Conservation (phyloP, 208 protist species). For the Leishmania aethiopica region DNA sequence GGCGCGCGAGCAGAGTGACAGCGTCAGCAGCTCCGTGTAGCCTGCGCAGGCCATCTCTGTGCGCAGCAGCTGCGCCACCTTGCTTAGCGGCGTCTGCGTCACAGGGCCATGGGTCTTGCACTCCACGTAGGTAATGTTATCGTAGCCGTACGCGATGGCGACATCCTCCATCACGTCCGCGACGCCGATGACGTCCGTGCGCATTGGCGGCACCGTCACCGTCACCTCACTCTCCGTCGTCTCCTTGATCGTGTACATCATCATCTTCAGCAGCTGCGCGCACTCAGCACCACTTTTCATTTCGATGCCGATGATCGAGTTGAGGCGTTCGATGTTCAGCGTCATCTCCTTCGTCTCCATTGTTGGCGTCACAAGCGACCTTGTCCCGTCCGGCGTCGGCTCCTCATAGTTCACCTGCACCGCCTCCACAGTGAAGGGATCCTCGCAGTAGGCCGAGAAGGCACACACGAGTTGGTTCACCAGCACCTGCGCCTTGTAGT, state of each 20-base stretch:
- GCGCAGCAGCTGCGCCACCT: conserved; percentile 93
- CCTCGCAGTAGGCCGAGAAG: conserved; percentile 95
- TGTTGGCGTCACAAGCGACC: conserved; percentile 64
- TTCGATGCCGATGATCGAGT: conserved; percentile 90
- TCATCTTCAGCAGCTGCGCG: conserved; percentile 84
- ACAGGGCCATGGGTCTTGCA: conserved; percentile 85
- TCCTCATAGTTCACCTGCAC: conserved; percentile 86
- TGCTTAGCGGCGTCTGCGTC: conserved; percentile 92
- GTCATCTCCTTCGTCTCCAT: conserved; percentile 57
- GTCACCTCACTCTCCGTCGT: conserved; percentile 59
- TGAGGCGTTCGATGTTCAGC: conserved; percentile 75
- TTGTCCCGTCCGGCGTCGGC: conserved; percentile 63
- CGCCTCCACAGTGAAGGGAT: conserved; percentile 90
- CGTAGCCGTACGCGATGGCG: conserved; percentile 97
- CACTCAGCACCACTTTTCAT: conserved; percentile 73
- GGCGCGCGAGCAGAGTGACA: conserved; percentile 92
- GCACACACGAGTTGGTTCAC: conserved; percentile 97
- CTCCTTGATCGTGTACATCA: conserved; percentile 86
- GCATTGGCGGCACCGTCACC: conserved; percentile 91
- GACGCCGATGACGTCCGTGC: conserved; percentile 96
- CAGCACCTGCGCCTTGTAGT: conserved; percentile 95
- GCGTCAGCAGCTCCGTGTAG: conserved; percentile 97
- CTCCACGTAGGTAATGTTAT: conserved; percentile 92
- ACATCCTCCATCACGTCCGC: conserved; percentile 99
- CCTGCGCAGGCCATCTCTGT: conserved; percentile 93